Evolutionary conservation across 164 flowering plant species (phyloP), one percentile per base, ranked within the genome.

Genomic region (Berberis vulgaris): DNA sequence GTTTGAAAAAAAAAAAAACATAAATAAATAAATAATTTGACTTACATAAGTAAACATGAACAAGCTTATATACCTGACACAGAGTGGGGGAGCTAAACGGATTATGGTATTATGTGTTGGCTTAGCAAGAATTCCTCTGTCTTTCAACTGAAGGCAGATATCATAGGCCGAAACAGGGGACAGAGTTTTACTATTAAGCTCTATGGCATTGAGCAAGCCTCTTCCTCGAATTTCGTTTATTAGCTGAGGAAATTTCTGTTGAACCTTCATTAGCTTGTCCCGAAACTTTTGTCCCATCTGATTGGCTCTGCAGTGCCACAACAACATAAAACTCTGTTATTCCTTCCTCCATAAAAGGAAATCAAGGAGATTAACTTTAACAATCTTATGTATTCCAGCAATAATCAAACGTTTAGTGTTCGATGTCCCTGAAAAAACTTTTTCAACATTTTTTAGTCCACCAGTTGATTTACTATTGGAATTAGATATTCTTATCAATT

Each of bases 71-170:
- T 76, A 91, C 99, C 99, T 89, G 52, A 94, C 78, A 62, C 82
- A 84, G 12, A 91, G 90, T 7, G 99, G 99, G 64, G 99, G 99
- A n/a, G 97, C 93, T 55, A 94, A 71, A 55, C 99, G 79, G 55
- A 94, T 88, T 49, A 87, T 86, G 43, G 94, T 80, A 67, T 86
- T 76, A 70, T 91, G 97, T 5, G 99, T 91, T 41, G 99, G 96
- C 79, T 94, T 94, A 2, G 99, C 96, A 73, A 94, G 96, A 78
- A 91, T 77, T 65, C 97, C 96, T 78, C 97, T 86, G 57, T 85
- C 97, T 76, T 91, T 94, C 73, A 91, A 69, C 79, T 82, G 86
- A 64, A 91, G 78, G 65, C 97, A 91, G 56, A 91, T 73, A 74
- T 94, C 99, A 80, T 82, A 91, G 53, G 96, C 99, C 59, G 91